Evolutionary conservation across 2,329 filamentous ascomycete species (phyloP).

Genomic region (Penicillium sp.): DNA sequence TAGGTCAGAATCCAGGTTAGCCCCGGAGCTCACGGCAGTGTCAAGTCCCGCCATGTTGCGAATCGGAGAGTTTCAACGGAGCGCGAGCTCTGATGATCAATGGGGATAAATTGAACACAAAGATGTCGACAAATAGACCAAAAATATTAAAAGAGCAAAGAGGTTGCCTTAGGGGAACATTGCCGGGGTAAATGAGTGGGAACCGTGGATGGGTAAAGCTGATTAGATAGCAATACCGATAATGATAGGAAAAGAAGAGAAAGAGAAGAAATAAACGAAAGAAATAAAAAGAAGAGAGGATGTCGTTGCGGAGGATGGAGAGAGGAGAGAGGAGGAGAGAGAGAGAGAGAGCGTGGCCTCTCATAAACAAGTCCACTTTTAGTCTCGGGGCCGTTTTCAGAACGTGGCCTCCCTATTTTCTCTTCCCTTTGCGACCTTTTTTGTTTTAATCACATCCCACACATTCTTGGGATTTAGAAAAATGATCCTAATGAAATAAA

Average conservation of each 20-base stretch:
- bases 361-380: conserved; percentile 25
- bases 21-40: conserved; percentile 37
- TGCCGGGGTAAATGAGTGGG: conserved; percentile 13
- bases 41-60: conserved; percentile 35
- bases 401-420: conserved; percentile 9
- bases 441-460: not conserved
- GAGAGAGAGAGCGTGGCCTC: conserved; percentile 19
- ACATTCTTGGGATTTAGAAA: too few relatives aligned
- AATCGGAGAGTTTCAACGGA: not conserved
- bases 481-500: too few relatives aligned
- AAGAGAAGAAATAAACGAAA: conserved; percentile 10
- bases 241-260: not conserved
- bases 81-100: not conserved
- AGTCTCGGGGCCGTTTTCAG: conserved; percentile 23
- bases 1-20: conserved; percentile 37
- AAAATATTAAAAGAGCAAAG: not conserved
- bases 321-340: conserved; percentile 1
- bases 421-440: not conserved
- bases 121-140: conserved; percentile 3
- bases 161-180: conserved; percentile 21
- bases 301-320: not conserved
- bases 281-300: conserved; percentile 1
- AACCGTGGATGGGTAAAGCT: not conserved
- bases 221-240: not conserved
- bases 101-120: not conserved